Percentiles rank a stretch among this genome's conserved stretches.
Conservation (phyloP, 768 basidiomycete genomes). For the Rhodosporidiobolus sp. region DNA sequence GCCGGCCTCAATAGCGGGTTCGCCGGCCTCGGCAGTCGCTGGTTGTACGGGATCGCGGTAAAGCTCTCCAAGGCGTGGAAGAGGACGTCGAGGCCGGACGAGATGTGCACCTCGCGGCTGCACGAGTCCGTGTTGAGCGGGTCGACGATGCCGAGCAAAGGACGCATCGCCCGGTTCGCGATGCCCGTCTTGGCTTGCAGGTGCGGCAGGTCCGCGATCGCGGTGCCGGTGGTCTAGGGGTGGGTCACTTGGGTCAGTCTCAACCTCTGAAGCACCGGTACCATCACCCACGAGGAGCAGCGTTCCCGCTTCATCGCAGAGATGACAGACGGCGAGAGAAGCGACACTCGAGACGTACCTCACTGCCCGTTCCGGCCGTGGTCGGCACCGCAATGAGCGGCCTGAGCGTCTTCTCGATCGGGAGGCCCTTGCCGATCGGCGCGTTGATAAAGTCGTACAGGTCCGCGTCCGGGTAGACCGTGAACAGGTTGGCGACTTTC, state of each 20-base stretch:
- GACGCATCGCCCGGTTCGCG: constrained; percentile 84
- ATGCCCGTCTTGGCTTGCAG: constrained; percentile 97
- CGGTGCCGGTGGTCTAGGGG: constrained; percentile 86
- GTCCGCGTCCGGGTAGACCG: constrained; percentile 86
- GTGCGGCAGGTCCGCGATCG: constrained; percentile 82
- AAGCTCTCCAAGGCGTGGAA: constrained; percentile 89
- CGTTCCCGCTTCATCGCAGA: too few relatives aligned
- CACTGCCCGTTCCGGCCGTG: constrained; percentile 72
- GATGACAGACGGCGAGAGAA: fast-evolving
- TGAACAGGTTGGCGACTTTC: constrained; percentile 91
- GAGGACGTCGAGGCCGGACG: constrained; percentile 81
- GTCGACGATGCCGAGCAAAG: constrained; percentile 79
- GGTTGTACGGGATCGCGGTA: constrained; percentile 90
- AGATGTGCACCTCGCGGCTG: constrained; percentile 87
- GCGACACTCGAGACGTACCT: constrained; percentile 11
- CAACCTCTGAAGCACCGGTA: not conserved
- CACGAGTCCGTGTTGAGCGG: constrained; percentile 76
- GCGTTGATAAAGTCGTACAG: constrained; percentile 97
- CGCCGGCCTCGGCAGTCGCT: constrained; percentile 79
- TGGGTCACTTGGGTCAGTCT: constrained; percentile 1
- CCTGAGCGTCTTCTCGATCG: constrained; percentile 67
- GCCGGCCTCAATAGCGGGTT: constrained; percentile 89
- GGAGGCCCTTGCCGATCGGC: constrained; percentile 81
- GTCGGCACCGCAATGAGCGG: constrained; percentile 72
- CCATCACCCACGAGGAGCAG: not conserved